Evolutionary conservation across 768 basidiomycete species (phyloP).

Genomic region (Solioccasus polychromus): DNA sequence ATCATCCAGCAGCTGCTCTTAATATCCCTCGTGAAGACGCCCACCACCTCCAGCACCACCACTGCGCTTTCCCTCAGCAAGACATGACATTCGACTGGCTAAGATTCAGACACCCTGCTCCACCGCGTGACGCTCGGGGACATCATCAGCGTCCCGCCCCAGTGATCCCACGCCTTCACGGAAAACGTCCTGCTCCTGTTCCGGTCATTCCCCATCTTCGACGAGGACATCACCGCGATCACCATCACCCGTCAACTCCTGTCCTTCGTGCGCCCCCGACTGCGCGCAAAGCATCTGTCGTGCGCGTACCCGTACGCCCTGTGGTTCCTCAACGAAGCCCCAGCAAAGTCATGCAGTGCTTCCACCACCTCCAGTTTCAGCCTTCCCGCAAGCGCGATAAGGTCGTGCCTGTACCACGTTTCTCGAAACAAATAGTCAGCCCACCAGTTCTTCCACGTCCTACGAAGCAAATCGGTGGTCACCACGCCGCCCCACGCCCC

Average conservation of each 20-base stretch:
- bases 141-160: slow-evolving; percentile 13
- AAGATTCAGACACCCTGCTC: slow-evolving; percentile 18
- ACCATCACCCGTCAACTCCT: slow-evolving; percentile 4
- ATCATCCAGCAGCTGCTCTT: slow-evolving; percentile 26
- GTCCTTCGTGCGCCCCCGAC: slow-evolving; percentile 10
- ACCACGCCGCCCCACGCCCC: too few relatives aligned
- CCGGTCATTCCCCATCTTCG: slow-evolving; percentile 14
- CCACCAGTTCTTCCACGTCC: too few relatives aligned
- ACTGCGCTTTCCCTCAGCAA: slow-evolving; percentile 12
- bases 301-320: slow-evolving; percentile 9
- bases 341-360: slow-evolving; percentile 15
- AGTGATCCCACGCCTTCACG: slow-evolving; percentile 15
- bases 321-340: too few relatives aligned
- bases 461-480: too few relatives aligned
- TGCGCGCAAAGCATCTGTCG: slow-evolving; percentile 16
- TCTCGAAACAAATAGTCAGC: slow-evolving; percentile 10
- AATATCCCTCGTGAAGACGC: slow-evolving; percentile 22
- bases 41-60: slow-evolving; percentile 2
- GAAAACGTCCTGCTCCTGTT: slow-evolving; percentile 16
- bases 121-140: slow-evolving; percentile 16
- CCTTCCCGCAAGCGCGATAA: slow-evolving; percentile 21
- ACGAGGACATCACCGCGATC: slow-evolving; percentile 20
- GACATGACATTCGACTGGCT: slow-evolving; percentile 28
- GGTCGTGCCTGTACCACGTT: slow-evolving; percentile 6
- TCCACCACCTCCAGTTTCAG: slow-evolving; percentile 29